Percentiles rank a stretch among this genome's conserved stretches.
phyloP scores from a whole-genome alignment of 177 flowering plant species.

The Vitis hybrid region DNA sequence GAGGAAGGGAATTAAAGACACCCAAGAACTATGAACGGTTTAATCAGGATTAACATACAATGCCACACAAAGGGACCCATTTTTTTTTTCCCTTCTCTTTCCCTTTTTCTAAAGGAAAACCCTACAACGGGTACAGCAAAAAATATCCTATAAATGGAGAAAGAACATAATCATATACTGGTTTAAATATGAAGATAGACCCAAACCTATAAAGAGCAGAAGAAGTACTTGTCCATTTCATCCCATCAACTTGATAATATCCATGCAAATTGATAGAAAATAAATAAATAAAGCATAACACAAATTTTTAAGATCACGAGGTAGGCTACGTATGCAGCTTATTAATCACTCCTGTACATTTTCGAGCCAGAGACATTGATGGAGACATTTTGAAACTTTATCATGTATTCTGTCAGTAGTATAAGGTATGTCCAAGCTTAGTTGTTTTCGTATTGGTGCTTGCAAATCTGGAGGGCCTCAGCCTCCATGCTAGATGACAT shows the following conservation, averaged over 20 bases:
- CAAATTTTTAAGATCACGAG: slow-evolving; percentile 29
- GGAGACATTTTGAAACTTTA: slow-evolving; percentile 19
- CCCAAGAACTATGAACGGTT: no score
- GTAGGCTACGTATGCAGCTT: slow-evolving; percentile 42
- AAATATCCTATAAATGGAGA: no score
- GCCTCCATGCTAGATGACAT: slow-evolving; percentile 22
- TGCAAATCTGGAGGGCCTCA: slow-evolving; percentile 28
- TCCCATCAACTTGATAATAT: slow-evolving; percentile 2
- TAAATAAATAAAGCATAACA: background rate
- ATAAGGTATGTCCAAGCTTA: slow-evolving; percentile 29
- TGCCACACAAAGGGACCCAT: no score
- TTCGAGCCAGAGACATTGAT: slow-evolving; percentile 19
- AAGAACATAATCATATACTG: no score
- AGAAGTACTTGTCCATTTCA: background rate
- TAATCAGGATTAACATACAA: no score
- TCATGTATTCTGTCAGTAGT: slow-evolving; percentile 18
- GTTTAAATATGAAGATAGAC: background rate
- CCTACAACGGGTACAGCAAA: no score
- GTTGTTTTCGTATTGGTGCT: slow-evolving; percentile 35
- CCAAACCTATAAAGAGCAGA: background rate
- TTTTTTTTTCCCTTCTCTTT: no score
- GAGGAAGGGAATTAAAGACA: no score
- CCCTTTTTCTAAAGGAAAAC: no score
- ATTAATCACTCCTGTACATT: slow-evolving; percentile 38
- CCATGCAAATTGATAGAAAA: background rate